Conservation (phyloP, 768 basidiomycete genomes). For the Leccinum imitatum region DNA sequence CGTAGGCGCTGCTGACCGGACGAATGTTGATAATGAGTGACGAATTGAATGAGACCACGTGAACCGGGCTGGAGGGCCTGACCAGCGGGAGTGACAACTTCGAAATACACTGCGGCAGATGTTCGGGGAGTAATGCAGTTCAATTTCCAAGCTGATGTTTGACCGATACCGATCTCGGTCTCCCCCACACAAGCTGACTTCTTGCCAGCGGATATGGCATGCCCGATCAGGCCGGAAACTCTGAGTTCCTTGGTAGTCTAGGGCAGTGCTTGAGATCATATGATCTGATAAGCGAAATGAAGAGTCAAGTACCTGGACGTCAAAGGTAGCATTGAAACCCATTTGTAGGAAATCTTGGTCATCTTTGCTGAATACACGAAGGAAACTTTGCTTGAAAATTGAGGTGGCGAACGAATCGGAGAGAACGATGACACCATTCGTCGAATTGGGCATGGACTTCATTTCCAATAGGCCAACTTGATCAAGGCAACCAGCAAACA, state of each 20-base stretch:
- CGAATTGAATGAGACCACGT: constrained; percentile 95
- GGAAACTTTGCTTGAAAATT: constrained; percentile 98
- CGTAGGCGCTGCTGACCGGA: constrained; percentile 93
- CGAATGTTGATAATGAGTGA: constrained; percentile 97
- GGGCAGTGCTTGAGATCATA: constrained; percentile 4
- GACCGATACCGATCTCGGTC: constrained; percentile 98
- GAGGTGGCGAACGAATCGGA: constrained; percentile 97
- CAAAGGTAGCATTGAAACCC: constrained; percentile 99
- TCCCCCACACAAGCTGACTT: constrained; percentile 96
- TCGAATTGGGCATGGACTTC: constrained; percentile 93
- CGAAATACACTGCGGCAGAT: constrained; percentile 92
- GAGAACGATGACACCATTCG: constrained; percentile 93
- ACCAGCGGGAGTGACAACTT: constrained; percentile 96
- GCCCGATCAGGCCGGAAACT: constrained; percentile 96
- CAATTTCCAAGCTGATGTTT: constrained; percentile 98
- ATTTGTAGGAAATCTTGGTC: constrained; percentile 89
- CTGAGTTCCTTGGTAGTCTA: constrained; percentile 99
- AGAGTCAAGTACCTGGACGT: constrained; percentile 72
- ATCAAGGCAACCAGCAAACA: constrained; percentile 96
- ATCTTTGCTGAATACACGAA: constrained; percentile 90
- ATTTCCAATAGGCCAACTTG: constrained; percentile 98
- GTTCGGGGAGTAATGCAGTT: constrained; percentile 87
- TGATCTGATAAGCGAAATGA: background rate
- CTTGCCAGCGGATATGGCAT: constrained; percentile 96
- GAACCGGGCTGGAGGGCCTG: constrained; percentile 87